Evolutionary conservation across 805 yeast species (phyloP).

Genomic region (Phaffomyces opuntiae): DNA sequence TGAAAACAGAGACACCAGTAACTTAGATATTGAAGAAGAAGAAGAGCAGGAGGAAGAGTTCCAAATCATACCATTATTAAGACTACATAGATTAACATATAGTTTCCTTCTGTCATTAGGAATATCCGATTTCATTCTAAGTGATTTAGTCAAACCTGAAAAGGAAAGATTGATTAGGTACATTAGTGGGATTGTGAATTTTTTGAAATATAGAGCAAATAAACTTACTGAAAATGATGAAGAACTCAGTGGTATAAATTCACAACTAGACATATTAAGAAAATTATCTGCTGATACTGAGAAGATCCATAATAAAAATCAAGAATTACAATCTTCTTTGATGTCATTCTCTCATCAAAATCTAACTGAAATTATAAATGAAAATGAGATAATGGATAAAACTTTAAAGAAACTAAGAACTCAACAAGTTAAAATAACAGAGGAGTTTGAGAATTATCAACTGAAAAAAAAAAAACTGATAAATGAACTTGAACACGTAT

Average conservation of each 20-base stretch:
- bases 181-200: constrained; percentile 78
- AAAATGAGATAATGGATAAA: constrained; percentile 16
- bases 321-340: too few species aligned
- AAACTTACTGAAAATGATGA: constrained; percentile 64
- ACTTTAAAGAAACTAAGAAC: constrained; percentile 17
- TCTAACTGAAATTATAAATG: too few species aligned
- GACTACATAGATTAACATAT: constrained; percentile 52
- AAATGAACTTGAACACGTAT: constrained; percentile 39
- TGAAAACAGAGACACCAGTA: too few species aligned
- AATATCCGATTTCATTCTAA: constrained; percentile 64
- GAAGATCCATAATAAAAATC: neutral
- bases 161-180: constrained; percentile 53
- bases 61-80: constrained; percentile 43
- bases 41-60: constrained; percentile 26
- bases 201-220: constrained; percentile 77
- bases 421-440: neutral
- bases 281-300: constrained; percentile 35
- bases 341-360: too few species aligned
- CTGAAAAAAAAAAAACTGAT: neutral
- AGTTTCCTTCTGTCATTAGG: constrained; percentile 68
- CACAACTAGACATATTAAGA: constrained; percentile 36
- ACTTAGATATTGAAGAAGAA: neutral
- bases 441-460: too few species aligned
- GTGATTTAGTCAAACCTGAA: constrained; percentile 78
- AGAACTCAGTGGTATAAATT: constrained; percentile 36